Conservation (phyloP, 352 stramenopile species). For the Pythium pectinolyticum region DNA sequence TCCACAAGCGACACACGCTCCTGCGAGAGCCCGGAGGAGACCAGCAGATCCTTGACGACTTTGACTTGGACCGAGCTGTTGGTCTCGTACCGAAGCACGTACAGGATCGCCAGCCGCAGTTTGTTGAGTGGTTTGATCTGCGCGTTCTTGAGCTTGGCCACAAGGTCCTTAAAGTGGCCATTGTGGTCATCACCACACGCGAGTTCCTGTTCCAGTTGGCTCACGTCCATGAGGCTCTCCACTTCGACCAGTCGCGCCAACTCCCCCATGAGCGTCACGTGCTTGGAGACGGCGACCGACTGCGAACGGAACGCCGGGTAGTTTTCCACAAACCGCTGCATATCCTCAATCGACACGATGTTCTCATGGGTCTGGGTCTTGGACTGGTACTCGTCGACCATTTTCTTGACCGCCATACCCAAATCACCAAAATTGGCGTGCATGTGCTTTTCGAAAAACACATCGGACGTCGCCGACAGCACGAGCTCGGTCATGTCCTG, state of each 20-base stretch:
- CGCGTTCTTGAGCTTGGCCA: constrained; percentile 78
- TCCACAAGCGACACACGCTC: constrained; percentile 67
- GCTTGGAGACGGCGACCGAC: constrained; percentile 97
- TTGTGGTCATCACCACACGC: constrained; percentile 86
- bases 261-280: constrained; percentile 99
- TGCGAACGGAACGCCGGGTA: constrained; percentile 96
- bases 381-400: constrained; percentile 90
- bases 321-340: constrained; percentile 98
- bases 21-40: constrained; percentile 37
- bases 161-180: constrained; percentile 78
- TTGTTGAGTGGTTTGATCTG: constrained; percentile 96
- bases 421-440: constrained; percentile 99
- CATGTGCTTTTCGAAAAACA: constrained; percentile 96
- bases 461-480: constrained; percentile 93
- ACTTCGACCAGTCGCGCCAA: constrained; percentile 96
- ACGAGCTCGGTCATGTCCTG: constrained; percentile 99
- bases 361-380: constrained; percentile 85
- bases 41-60: constrained; percentile 72
- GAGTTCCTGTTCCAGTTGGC: constrained; percentile 94
- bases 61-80: constrained; percentile 82
- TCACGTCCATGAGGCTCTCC: constrained; percentile 97
- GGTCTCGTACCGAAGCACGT: constrained; percentile 97
- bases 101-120: constrained; percentile 97
- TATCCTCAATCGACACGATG: constrained; percentile 95
- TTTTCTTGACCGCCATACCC: constrained; percentile 93